Percentiles rank a stretch among this genome's conserved stretches.
These are phyloP conservation scores for Penicillium sp. DNA, from an alignment of 2,329 filamentous ascomycete genomes.

Conservation along the genomic window DNA sequence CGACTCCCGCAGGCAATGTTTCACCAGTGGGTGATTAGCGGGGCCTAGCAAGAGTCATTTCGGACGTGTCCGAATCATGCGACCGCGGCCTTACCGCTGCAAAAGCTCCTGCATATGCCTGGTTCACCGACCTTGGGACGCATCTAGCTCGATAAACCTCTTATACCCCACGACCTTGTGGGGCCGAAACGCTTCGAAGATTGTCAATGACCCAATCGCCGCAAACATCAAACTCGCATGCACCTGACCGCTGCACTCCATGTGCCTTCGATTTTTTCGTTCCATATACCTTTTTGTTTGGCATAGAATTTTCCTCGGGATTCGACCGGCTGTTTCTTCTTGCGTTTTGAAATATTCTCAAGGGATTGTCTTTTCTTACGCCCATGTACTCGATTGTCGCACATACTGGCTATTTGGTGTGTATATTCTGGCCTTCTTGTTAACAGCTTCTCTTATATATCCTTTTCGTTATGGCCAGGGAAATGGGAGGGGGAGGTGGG, in stretches of 20 bases:
- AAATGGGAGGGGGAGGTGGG: slow-evolving; percentile 3
- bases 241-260: not conserved
- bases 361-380: not conserved
- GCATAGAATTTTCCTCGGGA: slow-evolving; percentile 1
- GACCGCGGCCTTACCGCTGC: slow-evolving; percentile 15
- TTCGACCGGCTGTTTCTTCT: not conserved
- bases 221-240: not conserved
- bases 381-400: slow-evolving; percentile 8
- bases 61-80: slow-evolving; percentile 3
- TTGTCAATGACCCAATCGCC: not conserved
- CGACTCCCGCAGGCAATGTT: slow-evolving; percentile 3
- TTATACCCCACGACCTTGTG: not conserved
- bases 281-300: slow-evolving; percentile 9
- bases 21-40: slow-evolving; percentile 9
- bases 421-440: slow-evolving; percentile 14
- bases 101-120: not conserved
- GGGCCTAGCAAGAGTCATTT: not conserved
- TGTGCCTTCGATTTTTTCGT: not conserved
- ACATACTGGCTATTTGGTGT: slow-evolving; percentile 13
- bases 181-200: not conserved
- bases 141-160: not conserved
- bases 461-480: slow-evolving; percentile 12
- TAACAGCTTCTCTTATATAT: slow-evolving; percentile 1
- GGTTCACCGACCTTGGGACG: not conserved
- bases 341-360: not conserved